Base-by-base conservation (phyloP, 2,329 filamentous ascomycete genomes). In the Cladosporium cucumerinum region DNA sequence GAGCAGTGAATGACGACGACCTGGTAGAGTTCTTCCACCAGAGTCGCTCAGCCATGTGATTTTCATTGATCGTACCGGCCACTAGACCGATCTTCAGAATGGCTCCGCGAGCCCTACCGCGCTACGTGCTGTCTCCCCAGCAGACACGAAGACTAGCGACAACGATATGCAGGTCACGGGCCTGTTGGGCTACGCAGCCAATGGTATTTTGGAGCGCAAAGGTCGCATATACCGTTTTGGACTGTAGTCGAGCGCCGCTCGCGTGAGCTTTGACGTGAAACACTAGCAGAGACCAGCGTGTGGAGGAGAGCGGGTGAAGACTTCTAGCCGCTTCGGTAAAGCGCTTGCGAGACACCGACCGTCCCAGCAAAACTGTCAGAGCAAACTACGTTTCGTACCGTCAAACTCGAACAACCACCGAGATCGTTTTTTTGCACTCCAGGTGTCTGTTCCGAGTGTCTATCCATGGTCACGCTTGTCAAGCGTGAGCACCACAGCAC, bases 11-110 rank as follows among this genome's bases (percentile, higher is more conserved):
- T 3, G n/a, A 46, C n/a, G 8, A 21, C 51, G 16, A 32, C 51
- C 21, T 54, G 18, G 26, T 54, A 54, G 51, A 54, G 4, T 54
- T 54, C 51, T 54, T 30, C 51, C 51, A 46, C 21, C 51, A 54
- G 1, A 30, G 18, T 54, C 51, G 51, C 51, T 54, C 32, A 54
- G 30, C 51, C 51, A 54, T 54, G 51, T 54, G 51, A 54, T 54
- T 54, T 54, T 54, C 51, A 54, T 54, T 54, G 51, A 54, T 54
- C 39, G 51, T 54, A 54, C 51, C 51, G 51, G 51, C 26, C 51
- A 28, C 51, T 32, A 54, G 51, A 30, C 51, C 51, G 51, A 54
- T 54, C 51, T 54, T 54, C 51, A 54, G 26, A 32, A 21, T 18
- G 16, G 26, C 51, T 54, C 51, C 51, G 51, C 51, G 51, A 54